phyloP scores from a whole-genome alignment of 257 asterid species.

The Primulina eburnea region DNA sequence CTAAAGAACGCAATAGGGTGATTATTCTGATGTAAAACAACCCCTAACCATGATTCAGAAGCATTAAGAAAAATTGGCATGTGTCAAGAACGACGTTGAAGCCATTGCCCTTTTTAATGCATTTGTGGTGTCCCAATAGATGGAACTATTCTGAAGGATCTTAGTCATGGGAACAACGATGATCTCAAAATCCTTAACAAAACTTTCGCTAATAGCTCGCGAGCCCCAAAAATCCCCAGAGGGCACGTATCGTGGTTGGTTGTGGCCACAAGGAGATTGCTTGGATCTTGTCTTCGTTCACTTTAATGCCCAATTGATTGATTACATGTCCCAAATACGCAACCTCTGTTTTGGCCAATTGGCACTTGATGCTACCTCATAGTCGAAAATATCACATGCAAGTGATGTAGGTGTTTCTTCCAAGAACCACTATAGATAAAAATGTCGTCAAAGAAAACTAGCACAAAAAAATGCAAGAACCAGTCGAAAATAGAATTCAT shows the following conservation, averaged over 20 bases:
- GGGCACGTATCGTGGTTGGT: neutral
- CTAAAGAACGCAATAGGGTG: slow-evolving; percentile 13
- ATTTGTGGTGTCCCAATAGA: neutral
- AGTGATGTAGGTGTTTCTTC: neutral
- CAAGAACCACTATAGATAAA: neutral
- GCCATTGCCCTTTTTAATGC: too few relatives aligned
- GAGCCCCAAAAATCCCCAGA: slow-evolving; percentile 25
- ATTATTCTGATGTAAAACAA: neutral
- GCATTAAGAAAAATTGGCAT: slow-evolving; percentile 23
- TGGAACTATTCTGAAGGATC: neutral
- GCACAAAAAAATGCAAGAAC: neutral
- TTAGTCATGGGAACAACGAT: neutral
- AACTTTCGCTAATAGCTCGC: slow-evolving; percentile 12
- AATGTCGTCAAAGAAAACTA: neutral
- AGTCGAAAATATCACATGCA: neutral
- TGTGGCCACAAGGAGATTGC: slow-evolving; percentile 13
- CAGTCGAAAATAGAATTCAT: neutral
- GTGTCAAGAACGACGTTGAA: neutral
- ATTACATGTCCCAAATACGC: slow-evolving; percentile 24
- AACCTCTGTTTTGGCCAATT: neutral
- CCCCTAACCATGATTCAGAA: neutral
- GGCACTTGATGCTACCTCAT: neutral
- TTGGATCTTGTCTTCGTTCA: slow-evolving; percentile 10
- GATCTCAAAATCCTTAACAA: neutral
- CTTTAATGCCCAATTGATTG: neutral